Conservation (phyloP, 129 eudicot genomes). For the Flaveria ramosissima region DNA sequence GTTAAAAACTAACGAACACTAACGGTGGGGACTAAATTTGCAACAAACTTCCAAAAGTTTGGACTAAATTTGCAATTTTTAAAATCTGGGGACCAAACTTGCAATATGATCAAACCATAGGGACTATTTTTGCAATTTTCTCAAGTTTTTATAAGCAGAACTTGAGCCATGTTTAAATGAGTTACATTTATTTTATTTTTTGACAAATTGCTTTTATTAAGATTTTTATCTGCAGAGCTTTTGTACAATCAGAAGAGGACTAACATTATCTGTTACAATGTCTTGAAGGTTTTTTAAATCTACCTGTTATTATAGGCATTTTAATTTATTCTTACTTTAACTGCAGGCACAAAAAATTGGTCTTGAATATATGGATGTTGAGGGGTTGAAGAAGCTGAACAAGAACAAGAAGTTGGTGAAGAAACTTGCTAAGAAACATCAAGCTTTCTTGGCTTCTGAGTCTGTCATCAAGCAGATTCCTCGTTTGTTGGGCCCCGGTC, state of each 20-base stretch:
- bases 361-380: slow-evolving; percentile 5
- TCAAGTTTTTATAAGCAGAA: neutral
- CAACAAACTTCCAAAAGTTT: no score
- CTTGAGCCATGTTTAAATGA: neutral
- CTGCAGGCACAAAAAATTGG: slow-evolving; percentile 8
- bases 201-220: no score
- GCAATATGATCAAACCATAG: no score
- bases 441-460: slow-evolving; percentile 17
- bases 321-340: neutral
- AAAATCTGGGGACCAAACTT: no score
- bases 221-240: no score
- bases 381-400: neutral
- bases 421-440: slow-evolving; percentile 14
- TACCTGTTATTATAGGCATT: neutral
- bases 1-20: no score
- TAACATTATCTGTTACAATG: neutral
- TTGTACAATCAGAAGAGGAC: neutral
- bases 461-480: slow-evolving; percentile 10
- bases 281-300: neutral
- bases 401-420: slow-evolving; percentile 15
- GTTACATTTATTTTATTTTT: no score
- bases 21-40: no score
- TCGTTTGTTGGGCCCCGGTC: slow-evolving; percentile 8
- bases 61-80: no score
- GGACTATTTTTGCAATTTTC: no score